Evolutionary conservation across 2,329 filamentous ascomycete genomes (phyloP), one percentile per base, ranked within the genome.

Genomic region (Chrysoporthe deuterocubensis): DNA sequence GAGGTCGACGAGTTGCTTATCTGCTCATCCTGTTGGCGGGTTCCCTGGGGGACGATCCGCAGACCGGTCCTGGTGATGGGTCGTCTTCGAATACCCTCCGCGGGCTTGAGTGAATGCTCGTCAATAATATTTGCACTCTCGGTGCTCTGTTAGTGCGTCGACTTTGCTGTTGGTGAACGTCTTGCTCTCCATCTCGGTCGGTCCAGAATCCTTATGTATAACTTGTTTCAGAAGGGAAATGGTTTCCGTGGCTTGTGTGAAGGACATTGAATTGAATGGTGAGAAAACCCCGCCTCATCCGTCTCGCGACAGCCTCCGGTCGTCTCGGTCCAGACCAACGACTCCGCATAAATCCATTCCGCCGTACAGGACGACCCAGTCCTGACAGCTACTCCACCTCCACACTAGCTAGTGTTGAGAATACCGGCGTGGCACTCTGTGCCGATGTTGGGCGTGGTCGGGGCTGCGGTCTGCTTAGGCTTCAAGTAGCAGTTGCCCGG

Each of bases 401-500:
- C 13, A 16, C 1, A 54, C 46, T 63, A 64, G 50, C 43, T 48
- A 13, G 52, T 26, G 14, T 52, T 65, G 50, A 74, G 54, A 40
- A 81, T 73, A 8, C 76, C 80, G 0, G 78, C 77, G 63, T 82
- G 80, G 26, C 76, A 76, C 13, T 78, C 74, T 6, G 75, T 75
- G 2, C 76, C 78, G 67, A 78, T 76, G 48, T 76, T 77, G 1
- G 77, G 76, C 14, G 69, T 71, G 9, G 69, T 69, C 62, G 82
- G 71, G 8, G 77, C 77, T 0, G 78, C 78, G n/a, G 62, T 60
- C 68, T 69, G 62, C 9, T 11, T 48, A 0, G 78, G 77, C 71
- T 83, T 83, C 26, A 83, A 75, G 69, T 82, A 83, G 65, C 81
- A 83, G 69, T 83, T 83, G 9, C 81, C 81, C 0, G 80, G 80